A percentile compares a stretch with the other conserved stretches of the same genome.
Conservation (phyloP, 2,329 filamentous ascomycete genomes). For the Calonectria pauciramosa region DNA sequence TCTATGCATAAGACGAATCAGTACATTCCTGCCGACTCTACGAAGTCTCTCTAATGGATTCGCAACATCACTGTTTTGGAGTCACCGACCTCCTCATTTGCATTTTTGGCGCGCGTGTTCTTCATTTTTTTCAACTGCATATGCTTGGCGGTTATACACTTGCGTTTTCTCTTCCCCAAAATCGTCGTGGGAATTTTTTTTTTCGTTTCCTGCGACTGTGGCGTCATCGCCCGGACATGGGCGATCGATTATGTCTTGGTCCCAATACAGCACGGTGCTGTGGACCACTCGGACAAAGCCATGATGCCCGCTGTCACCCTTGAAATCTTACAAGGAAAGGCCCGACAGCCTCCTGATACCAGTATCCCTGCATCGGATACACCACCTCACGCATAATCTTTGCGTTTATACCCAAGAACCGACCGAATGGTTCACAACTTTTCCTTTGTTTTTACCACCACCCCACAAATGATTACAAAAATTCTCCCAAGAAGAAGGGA, state of each 20-base stretch:
- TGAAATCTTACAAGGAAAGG: constrained; percentile 26
- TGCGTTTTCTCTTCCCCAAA: constrained; percentile 17
- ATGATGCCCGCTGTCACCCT: constrained; percentile 34
- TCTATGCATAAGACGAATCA: constrained; percentile 41
- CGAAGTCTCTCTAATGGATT: constrained; percentile 36
- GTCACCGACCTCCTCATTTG: constrained; percentile 32
- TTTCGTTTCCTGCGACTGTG: constrained; percentile 31
- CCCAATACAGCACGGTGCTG: constrained; percentile 15
- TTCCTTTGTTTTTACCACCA: constrained; percentile 40
- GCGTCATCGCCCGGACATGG: constrained; percentile 39
- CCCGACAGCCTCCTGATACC: constrained; percentile 44
- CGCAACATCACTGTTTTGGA: constrained; percentile 25
- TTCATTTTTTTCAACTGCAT: constrained; percentile 31
- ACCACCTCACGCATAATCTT: constrained; percentile 39
- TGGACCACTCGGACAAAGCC: constrained; percentile 27
- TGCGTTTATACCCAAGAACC: constrained; percentile 45
- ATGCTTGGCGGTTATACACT: constrained; percentile 9
- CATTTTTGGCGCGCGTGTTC: constrained; percentile 42
- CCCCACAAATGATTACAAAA: constrained; percentile 22
- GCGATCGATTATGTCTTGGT: constrained; percentile 39
- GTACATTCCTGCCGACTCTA: constrained; percentile 30
- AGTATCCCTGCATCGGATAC: constrained; percentile 44
- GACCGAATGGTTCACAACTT: constrained; percentile 32
- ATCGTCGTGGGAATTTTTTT: constrained; percentile 36
- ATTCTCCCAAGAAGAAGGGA: constrained; percentile 27